phyloP scores from a whole-genome alignment of 2,329 filamentous ascomycete species.

The Incumbomyces lentus region DNA sequence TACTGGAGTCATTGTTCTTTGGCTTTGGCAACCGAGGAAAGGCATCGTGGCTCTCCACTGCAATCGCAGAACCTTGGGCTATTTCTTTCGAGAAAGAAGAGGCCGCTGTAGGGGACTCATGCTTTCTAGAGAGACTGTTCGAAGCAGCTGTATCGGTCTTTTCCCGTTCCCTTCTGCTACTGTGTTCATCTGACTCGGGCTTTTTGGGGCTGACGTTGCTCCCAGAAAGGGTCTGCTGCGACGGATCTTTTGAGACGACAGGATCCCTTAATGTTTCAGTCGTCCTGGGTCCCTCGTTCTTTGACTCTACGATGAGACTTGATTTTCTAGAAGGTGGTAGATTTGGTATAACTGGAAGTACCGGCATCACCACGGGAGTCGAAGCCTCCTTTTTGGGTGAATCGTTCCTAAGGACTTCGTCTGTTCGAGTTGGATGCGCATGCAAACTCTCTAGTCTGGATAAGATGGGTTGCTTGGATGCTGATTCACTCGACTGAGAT shows the following conservation, averaged over 20 bases:
- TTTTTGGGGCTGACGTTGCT: background rate
- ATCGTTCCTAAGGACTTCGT: slow-evolving; percentile 32
- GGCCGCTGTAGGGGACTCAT: background rate
- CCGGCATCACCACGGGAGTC: slow-evolving; percentile 25
- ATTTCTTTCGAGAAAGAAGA: background rate
- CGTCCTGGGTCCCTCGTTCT: slow-evolving; percentile 19
- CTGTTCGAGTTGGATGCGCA: slow-evolving; percentile 40
- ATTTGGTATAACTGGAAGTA: slow-evolving; percentile 9
- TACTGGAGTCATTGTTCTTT: background rate
- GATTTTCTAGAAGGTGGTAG: background rate
- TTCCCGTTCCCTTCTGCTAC: background rate
- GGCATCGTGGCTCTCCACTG: background rate
- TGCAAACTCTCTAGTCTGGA: slow-evolving; percentile 27
- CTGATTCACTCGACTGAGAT: slow-evolving; percentile 13
- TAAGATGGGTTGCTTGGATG: slow-evolving; percentile 15
- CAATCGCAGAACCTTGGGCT: background rate
- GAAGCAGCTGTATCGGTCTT: background rate
- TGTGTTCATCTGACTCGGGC: background rate
- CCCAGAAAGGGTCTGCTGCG: too few relatives aligned
- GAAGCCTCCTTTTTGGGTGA: slow-evolving; percentile 24
- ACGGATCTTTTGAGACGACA: background rate
- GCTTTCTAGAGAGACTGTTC: slow-evolving; percentile 12
- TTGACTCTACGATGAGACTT: slow-evolving; percentile 18
- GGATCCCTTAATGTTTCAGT: slow-evolving; percentile 20
- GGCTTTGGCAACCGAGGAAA: background rate